These are phyloP conservation scores for Salisapilia sapeloensis DNA, from an alignment of 352 stramenopile species.

Conservation along the genomic window DNA sequence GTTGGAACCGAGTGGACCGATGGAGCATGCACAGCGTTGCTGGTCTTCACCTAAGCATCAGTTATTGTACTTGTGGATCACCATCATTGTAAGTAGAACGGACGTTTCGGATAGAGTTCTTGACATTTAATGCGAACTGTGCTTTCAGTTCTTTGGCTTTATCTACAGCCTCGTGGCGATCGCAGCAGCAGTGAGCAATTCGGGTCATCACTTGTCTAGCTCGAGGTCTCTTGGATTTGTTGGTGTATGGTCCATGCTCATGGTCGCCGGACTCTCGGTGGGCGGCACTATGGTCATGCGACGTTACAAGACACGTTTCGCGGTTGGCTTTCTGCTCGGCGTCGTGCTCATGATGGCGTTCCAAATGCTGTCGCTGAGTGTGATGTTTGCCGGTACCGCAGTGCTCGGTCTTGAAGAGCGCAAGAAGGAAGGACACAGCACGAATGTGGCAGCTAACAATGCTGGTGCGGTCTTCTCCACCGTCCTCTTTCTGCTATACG, in stretches of 20 bases:
- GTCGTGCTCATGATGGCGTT: conserved; percentile 84
- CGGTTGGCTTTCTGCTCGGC: conserved; percentile 81
- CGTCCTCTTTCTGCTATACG: conserved; percentile 78
- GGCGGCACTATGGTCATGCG: conserved; percentile 81
- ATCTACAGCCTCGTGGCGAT: conserved; percentile 78
- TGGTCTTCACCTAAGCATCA: too few species aligned
- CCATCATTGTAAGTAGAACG: too few species aligned
- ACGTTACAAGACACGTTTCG: conserved; percentile 74
- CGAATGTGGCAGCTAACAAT: conserved; percentile 62
- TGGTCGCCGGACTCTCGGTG: conserved; percentile 62
- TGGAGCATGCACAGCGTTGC: too few species aligned
- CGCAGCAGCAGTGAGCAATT: conserved; percentile 68
- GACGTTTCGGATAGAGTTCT: too few species aligned
- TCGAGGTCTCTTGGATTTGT: conserved; percentile 72
- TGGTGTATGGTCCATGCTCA: conserved; percentile 69
- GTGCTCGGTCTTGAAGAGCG: conserved; percentile 52
- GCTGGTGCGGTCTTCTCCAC: conserved; percentile 66
- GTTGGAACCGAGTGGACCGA: too few species aligned
- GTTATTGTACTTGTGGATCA: too few species aligned
- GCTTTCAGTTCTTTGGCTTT: conserved; percentile 47
- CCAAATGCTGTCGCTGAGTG: conserved; percentile 71
- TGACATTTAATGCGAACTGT: too few species aligned
- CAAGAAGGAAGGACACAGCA: conserved; percentile 26
- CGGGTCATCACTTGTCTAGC: conserved; percentile 32
- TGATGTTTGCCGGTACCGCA: conserved; percentile 56